Evolutionary conservation across 2,329 filamentous ascomycete species (phyloP), one percentile per base, ranked within the genome.

Genomic region (Dactylellina haptotyla): DNA sequence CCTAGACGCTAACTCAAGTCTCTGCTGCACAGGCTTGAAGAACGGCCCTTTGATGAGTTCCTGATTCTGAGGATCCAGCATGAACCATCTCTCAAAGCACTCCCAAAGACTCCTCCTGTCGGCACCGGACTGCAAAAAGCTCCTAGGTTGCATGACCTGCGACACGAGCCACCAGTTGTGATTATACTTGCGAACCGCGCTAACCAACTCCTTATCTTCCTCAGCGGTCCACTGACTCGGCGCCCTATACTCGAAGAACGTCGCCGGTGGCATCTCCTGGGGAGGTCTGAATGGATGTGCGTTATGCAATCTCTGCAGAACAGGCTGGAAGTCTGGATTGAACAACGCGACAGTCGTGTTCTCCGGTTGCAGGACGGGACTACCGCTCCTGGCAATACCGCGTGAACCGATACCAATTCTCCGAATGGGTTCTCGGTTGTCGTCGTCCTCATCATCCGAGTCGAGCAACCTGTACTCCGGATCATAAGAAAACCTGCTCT

Each of bases 121-220:
- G 9, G 92, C 88, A 1, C 92, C 92, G 18, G 93, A 94, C n/a
- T 88, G 86, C 79, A 92, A 96, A 12, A 88, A 80, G 0, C 92
- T 96, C 58, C 87, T 88, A 14, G 90, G 86, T 1, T 88, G 86
- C 59, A 98, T 83, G 71, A 94, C 89, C 77, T 87, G 91, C 0
- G 93, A 91, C 61, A 98, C 97, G 3, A 99, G 84, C 2, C 93
- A 96, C 95, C 95, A 99, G 78, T 99, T 99, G 83, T 97, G 98
- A 0, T 92, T 92, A 79, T 95, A 96, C 75, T 98, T 92, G 77
- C 92, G 90, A 16, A 97, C 95, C 41, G 96, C 84, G 48, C 85
- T 86, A 61, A 91, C 89, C 4, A 99, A 84, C 80, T 96, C 92
- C 77, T 98, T 93, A 77, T 99, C 95, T 80, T 99, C 95, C 1